Percentiles rank a stretch among this genome's conserved stretches.
Conservation (phyloP, 2,329 filamentous ascomycete species). For the Pyricularia grisea region DNA sequence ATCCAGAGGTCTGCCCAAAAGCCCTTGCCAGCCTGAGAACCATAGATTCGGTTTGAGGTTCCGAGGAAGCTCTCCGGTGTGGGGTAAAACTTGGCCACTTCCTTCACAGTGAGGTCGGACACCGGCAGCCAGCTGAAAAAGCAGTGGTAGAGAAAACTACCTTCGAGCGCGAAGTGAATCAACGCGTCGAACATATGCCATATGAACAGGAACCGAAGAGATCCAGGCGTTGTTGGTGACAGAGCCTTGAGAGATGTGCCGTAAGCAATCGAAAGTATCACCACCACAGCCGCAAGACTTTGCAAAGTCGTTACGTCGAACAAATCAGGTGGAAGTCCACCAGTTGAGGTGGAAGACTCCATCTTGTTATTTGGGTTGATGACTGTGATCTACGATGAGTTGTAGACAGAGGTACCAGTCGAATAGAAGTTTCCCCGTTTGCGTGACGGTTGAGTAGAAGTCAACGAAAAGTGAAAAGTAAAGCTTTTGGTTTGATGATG, state of each 20-base stretch:
- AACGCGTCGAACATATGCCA: slow-evolving; percentile 93
- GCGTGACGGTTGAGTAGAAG: not conserved
- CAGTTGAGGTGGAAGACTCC: slow-evolving; percentile 1
- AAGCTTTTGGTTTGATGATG: not conserved
- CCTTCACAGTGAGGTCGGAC: slow-evolving; percentile 18
- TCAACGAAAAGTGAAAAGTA: not conserved
- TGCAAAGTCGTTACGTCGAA: slow-evolving; percentile 52
- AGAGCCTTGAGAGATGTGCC: slow-evolving; percentile 34
- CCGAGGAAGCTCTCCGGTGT: slow-evolving; percentile 45
- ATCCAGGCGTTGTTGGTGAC: slow-evolving; percentile 38
- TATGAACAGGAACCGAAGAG: slow-evolving; percentile 72
- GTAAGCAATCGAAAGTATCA: slow-evolving; percentile 42
- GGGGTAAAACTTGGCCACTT: slow-evolving; percentile 29
- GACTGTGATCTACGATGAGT: not conserved
- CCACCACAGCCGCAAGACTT: slow-evolving; percentile 46
- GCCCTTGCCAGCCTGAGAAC: slow-evolving; percentile 45
- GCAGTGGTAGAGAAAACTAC: slow-evolving; percentile 86
- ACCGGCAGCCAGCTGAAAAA: slow-evolving; percentile 56
- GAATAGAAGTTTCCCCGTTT: not conserved
- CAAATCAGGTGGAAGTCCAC: slow-evolving; percentile 38
- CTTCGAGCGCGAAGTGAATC: slow-evolving; percentile 86
- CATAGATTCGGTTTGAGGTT: slow-evolving; percentile 38
- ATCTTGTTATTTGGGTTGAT: slow-evolving; percentile 9
- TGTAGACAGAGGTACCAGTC: not conserved
- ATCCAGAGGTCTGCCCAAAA: slow-evolving; percentile 55